Conservation (phyloP, 1,139 yeast species). For the Meyerozyma athensensis region DNA sequence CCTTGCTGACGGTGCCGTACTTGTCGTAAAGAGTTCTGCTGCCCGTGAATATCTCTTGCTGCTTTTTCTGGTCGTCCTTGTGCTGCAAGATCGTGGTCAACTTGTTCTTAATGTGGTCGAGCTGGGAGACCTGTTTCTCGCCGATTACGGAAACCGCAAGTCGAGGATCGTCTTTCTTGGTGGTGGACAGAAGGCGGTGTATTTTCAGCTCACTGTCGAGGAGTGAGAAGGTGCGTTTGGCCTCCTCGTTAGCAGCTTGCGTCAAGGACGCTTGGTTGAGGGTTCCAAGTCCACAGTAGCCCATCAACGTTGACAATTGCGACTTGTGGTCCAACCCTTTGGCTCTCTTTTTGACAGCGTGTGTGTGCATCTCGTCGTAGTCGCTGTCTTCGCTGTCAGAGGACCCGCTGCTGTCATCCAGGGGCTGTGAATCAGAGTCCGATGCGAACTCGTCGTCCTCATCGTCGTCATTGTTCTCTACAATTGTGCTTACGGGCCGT, state of each 20-base stretch:
- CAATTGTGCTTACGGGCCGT: slow-evolving; percentile 10
- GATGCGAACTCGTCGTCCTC: slow-evolving; percentile 1
- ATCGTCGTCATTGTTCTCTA: slow-evolving; percentile 2
- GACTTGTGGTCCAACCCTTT: slow-evolving; percentile 7
- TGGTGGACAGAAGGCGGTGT: slow-evolving; percentile 19
- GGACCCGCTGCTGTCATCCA: neutral
- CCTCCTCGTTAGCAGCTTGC: slow-evolving; percentile 30
- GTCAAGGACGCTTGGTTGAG: slow-evolving; percentile 15
- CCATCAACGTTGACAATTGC: slow-evolving; percentile 29
- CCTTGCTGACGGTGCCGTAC: slow-evolving; percentile 76
- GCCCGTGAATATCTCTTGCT: slow-evolving; percentile 12
- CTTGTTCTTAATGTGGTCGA: slow-evolving; percentile 45
- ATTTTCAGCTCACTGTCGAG: slow-evolving; percentile 21
- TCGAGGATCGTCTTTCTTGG: slow-evolving; percentile 15
- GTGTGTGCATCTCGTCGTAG: slow-evolving; percentile 20
- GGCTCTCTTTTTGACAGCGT: slow-evolving; percentile 20
- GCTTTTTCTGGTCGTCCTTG: slow-evolving; percentile 15
- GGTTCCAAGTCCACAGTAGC: slow-evolving; percentile 28
- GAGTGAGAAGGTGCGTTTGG: slow-evolving; percentile 29
- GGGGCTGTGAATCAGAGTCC: neutral
- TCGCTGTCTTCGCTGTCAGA: slow-evolving; percentile 15
- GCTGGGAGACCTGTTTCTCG: slow-evolving; percentile 47
- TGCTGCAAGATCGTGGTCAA: slow-evolving; percentile 22
- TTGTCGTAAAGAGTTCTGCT: slow-evolving; percentile 43
- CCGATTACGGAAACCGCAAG: slow-evolving; percentile 50